phyloP scores from a whole-genome alignment of 805 yeast genomes.

The Yarrowia sp. region DNA sequence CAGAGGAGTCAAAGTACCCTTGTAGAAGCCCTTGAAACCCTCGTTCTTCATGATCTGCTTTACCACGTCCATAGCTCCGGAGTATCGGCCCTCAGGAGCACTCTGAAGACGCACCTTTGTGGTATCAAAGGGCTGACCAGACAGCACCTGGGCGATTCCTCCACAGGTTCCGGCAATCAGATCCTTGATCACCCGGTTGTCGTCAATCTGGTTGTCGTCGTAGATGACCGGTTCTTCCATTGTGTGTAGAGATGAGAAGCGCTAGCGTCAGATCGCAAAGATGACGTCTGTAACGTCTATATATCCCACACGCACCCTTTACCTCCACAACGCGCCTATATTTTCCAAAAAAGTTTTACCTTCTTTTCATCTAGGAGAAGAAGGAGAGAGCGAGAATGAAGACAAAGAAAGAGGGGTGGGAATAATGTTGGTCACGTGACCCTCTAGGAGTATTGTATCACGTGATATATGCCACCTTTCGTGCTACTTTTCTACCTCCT shows the following conservation, averaged over 20 bases:
- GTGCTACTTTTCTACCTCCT: no score
- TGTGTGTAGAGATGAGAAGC: not conserved
- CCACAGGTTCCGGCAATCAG: slow-evolving; percentile 92
- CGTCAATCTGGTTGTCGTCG: slow-evolving; percentile 11
- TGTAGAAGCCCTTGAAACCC: slow-evolving; percentile 85
- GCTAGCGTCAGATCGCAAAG: no score
- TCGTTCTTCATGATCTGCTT: slow-evolving; percentile 74
- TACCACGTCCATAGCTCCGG: slow-evolving; percentile 79
- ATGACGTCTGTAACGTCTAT: no score
- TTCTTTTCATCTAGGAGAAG: slow-evolving; percentile 11
- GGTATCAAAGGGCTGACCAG: slow-evolving; percentile 96
- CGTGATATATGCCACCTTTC: no score
- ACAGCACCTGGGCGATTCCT: slow-evolving; percentile 93
- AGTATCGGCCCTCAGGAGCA: slow-evolving; percentile 76
- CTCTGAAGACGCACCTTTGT: slow-evolving; percentile 93
- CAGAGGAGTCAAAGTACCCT: slow-evolving; percentile 93
- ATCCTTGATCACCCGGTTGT: slow-evolving; percentile 67
- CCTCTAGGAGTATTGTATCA: no score
- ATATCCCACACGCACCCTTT: no score
- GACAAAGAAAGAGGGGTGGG: no score
- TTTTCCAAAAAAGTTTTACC: slow-evolving; percentile 20
- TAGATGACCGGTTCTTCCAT: slow-evolving; percentile 38
- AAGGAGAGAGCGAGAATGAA: slow-evolving; percentile 1
- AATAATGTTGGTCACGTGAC: not conserved
- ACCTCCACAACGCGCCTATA: slow-evolving; percentile 33